These are phyloP conservation scores for Fusarium dimerum DNA, from an alignment of 2,329 filamentous ascomycete genomes.

Conservation along the genomic window DNA sequence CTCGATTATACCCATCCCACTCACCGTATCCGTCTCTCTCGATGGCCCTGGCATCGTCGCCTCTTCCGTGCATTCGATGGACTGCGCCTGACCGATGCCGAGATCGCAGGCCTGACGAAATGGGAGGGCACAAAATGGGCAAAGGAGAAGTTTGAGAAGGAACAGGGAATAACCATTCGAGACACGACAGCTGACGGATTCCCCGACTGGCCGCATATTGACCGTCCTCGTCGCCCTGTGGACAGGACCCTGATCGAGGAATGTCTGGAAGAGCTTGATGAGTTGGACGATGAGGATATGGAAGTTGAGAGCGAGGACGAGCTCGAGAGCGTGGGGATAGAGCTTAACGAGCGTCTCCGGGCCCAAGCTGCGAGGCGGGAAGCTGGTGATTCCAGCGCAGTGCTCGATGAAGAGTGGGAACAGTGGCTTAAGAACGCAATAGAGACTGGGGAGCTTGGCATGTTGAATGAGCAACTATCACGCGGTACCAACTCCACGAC, in stretches of 20 bases:
- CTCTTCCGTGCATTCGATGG: conserved; percentile 76
- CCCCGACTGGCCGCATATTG: conserved; percentile 50
- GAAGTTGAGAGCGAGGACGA: conserved; percentile 57
- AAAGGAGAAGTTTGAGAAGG: conserved; percentile 75
- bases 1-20: conserved; percentile 74
- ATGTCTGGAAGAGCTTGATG: conserved; percentile 21
- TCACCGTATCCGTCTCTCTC: conserved; percentile 75
- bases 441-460: conserved; percentile 59
- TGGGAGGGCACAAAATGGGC: conserved; percentile 87
- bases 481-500: conserved; percentile 27
- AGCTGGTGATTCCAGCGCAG: conserved; percentile 57
- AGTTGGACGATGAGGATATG: conserved; percentile 36
- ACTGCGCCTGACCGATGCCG: conserved; percentile 66
- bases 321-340: conserved; percentile 58
- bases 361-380: conserved; percentile 64
- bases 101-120: conserved; percentile 72
- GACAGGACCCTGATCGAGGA: conserved; percentile 13
- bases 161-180: conserved; percentile 68
- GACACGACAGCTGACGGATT: conserved; percentile 75
- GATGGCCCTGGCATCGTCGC: conserved; percentile 74
- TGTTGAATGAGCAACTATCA: conserved; percentile 45
- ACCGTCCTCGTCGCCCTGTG: conserved; percentile 16
- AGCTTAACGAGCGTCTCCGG: conserved; percentile 64
- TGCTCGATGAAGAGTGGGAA: conserved; percentile 72
- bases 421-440: conserved; percentile 73